phyloP scores from a whole-genome alignment of 1,284 basidiomycete genomes.

The Cryptococcus sp. region DNA sequence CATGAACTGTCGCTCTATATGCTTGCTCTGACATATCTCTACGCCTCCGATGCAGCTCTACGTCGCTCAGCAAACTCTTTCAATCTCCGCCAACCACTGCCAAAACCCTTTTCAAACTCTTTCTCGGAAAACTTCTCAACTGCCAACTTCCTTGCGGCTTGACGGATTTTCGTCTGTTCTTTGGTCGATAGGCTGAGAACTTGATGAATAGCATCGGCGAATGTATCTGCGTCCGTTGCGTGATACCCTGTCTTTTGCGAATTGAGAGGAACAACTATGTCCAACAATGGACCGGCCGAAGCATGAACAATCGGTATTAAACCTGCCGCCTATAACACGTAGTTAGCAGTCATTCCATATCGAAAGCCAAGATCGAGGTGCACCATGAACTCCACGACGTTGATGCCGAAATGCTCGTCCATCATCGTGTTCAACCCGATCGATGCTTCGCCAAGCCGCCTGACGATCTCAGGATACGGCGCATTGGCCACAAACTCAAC shows the following conservation, averaged over 20 bases:
- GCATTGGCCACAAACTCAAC: conserved; percentile 85
- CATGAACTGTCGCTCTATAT: too few species aligned
- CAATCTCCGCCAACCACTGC: conserved; percentile 41
- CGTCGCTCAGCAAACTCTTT: conserved; percentile 10
- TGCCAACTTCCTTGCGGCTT: conserved; percentile 69
- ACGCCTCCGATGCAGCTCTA: conserved; percentile 4
- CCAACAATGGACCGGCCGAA: conserved; percentile 86
- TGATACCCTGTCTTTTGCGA: conserved; percentile 79
- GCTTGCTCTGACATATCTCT: background rate
- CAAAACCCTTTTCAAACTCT: conserved; percentile 75
- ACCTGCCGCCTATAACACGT: conserved; percentile 74
- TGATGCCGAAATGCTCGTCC: conserved; percentile 99
- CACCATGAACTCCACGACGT: conserved; percentile 96
- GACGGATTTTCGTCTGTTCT: conserved; percentile 65
- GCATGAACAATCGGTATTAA: conserved; percentile 90
- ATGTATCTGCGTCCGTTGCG: conserved; percentile 67
- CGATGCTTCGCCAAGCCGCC: conserved; percentile 69
- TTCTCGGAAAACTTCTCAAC: conserved; percentile 71
- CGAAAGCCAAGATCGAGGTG: conserved; percentile 31
- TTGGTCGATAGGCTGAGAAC: conserved; percentile 63
- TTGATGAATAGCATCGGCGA: conserved; percentile 68
- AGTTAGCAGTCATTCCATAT: background rate
- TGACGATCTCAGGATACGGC: conserved; percentile 68
- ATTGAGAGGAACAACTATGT: conserved; percentile 82
- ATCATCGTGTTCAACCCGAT: conserved; percentile 96